Percentiles rank a stretch among this genome's conserved stretches.
These are phyloP conservation scores for Vitis hybrid DNA, from an alignment of 177 flowering plant genomes.

Conservation along the genomic window DNA sequence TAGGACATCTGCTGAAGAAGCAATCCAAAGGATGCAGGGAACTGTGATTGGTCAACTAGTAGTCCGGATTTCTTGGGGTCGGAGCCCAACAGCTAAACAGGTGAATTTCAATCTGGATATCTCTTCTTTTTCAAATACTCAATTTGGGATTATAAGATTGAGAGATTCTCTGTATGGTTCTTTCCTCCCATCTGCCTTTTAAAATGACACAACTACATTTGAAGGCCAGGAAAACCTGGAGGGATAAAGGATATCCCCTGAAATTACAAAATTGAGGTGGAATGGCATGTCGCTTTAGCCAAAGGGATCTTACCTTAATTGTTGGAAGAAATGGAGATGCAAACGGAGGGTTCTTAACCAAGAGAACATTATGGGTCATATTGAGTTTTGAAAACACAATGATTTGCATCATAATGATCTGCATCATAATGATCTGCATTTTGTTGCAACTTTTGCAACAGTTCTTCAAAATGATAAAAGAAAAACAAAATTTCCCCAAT, in stretches of 20 bases:
- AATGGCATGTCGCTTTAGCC: neutral
- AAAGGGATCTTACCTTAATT: neutral
- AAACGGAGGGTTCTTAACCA: too few species aligned
- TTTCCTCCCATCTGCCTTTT: neutral
- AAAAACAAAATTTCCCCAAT: too few species aligned
- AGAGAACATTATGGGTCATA: too few species aligned
- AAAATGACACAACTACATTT: neutral
- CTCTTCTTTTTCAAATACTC: neutral
- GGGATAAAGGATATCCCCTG: neutral
- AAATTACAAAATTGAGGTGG: too few species aligned
- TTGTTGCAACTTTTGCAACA: too few species aligned
- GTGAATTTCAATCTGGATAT: slow-evolving; percentile 23
- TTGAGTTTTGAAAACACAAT: too few species aligned
- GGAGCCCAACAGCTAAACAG: slow-evolving; percentile 71
- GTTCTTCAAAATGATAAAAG: too few species aligned
- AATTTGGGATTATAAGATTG: neutral
- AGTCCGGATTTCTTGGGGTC: slow-evolving; percentile 91
- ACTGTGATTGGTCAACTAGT: slow-evolving; percentile 78
- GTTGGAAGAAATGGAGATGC: neutral
- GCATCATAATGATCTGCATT: too few species aligned
- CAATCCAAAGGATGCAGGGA: slow-evolving; percentile 88
- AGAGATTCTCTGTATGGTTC: neutral
- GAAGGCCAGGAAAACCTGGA: neutral
- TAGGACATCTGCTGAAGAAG: slow-evolving; percentile 93
- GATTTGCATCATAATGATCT: too few species aligned